Evolutionary conservation across 2,329 filamentous ascomycete genomes (phyloP).

Genomic region (Colletotrichum kahawae): DNA sequence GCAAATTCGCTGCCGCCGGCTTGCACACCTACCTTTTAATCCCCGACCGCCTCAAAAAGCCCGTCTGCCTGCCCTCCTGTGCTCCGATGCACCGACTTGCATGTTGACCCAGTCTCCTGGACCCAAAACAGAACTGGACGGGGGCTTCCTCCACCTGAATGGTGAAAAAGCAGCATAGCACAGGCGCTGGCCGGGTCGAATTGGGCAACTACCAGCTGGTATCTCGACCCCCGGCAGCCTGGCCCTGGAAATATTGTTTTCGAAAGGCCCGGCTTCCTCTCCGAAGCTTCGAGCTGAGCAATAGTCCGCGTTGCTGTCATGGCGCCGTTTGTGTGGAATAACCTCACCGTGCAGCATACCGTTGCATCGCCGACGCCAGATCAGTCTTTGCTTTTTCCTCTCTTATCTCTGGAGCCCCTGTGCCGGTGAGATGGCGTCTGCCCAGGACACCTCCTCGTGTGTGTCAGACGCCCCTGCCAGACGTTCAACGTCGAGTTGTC

Average conservation of each 20-base stretch:
- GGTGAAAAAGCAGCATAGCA: neutral
- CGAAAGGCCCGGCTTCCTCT: neutral
- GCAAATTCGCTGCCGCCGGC: neutral
- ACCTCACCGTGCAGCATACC: neutral
- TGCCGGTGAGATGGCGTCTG: neutral
- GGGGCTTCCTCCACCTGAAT: constrained; percentile 2
- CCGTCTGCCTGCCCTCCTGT: neutral
- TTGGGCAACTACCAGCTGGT: neutral
- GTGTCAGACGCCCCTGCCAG: neutral
- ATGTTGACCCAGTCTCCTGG: neutral
- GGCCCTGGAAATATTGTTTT: neutral
- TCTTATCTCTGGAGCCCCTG: constrained; percentile 7
- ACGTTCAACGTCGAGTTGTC: neutral
- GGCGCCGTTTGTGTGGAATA: neutral
- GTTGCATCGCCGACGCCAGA: constrained; percentile 2
- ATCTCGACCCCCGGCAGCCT: neutral
- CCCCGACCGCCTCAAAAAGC: neutral
- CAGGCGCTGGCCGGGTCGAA: neutral
- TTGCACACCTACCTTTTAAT: neutral
- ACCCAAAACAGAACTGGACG: neutral
- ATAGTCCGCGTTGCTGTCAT: neutral
- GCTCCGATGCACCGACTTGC: neutral
- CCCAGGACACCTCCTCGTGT: neutral
- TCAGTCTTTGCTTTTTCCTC: neutral
- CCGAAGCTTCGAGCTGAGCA: neutral